Evolutionary conservation across 306 rosid species (phyloP).

Genomic region (Nissolia schottii): DNA sequence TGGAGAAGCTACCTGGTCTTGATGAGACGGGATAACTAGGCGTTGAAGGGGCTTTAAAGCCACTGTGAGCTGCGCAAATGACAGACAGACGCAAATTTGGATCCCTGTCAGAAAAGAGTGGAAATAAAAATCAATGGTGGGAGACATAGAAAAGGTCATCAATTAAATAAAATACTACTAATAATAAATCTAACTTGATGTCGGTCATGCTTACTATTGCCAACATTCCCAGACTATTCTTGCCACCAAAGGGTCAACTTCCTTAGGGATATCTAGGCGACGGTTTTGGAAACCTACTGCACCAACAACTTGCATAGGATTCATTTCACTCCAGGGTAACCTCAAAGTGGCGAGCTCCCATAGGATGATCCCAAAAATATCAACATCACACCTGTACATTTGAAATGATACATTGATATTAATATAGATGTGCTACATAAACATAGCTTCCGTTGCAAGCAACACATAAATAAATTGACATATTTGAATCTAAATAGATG

Average conservation of each 20-base stretch:
- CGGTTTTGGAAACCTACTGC: conserved; percentile 99
- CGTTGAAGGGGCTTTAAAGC: conserved; percentile 87
- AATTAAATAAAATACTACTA: neutral
- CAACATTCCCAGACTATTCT: conserved; percentile 92
- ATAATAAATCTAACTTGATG: conserved; percentile 14
- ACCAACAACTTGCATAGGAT: conserved; percentile 99
- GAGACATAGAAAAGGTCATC: neutral
- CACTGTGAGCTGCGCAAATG: conserved; percentile 66
- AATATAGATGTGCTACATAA: neutral
- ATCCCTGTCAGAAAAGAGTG: conserved; percentile 49
- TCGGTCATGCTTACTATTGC: conserved; percentile 73
- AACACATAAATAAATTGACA: neutral
- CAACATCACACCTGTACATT: conserved; percentile 84
- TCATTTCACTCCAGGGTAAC: conserved; percentile 97
- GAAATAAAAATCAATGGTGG: neutral
- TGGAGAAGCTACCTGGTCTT: conserved; percentile 61
- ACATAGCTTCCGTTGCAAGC: neutral
- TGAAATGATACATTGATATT: conserved; percentile 2
- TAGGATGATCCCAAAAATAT: conserved; percentile 94
- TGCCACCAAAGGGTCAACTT: conserved; percentile 83
- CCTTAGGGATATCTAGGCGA: conserved; percentile 90
- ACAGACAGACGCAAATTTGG: conserved; percentile 94
- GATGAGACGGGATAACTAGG: conserved; percentile 56
- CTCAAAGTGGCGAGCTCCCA: conserved; percentile 97
- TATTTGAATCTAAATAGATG: neutral